Evolutionary conservation across 306 rosid species (phyloP), one percentile per base, ranked within the genome.

Genomic region (Vigna mungo): DNA sequence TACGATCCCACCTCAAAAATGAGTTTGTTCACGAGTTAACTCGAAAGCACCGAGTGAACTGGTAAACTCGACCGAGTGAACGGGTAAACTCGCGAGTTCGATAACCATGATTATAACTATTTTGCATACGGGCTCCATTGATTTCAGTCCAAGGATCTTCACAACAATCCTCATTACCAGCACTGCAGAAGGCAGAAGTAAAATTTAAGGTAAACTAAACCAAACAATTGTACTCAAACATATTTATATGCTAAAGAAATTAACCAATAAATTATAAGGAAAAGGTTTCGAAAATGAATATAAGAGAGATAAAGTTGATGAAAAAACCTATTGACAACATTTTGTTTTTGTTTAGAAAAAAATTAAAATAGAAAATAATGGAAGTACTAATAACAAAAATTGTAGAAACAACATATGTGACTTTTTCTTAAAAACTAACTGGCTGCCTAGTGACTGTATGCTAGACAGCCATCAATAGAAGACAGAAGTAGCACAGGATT

Each of bases 111-210:
- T n/a, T n/a, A n/a, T n/a, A n/a, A 74, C 96, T 90, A 86, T 84
- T 88, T 68, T 78, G 92, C 9, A 82, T 65, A 81, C 79, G 81
- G 69, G 84, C 64, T 85, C 88, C 90, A 86, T 85, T 87, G 82
- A 75, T 82, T 85, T 90, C 98, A 52, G 77, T 75, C 87, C 88
- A 86, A 69, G 80, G 84, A 78, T 93, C 92, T 64, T 92, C 97
- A 82, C 82, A 14, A 67, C 81, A 83, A 78, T 95, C 96, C 77
- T 85, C 78, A 84, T 87, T 81, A 77, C 90, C 93, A 84, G 88
- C 93, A 87, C 99, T 95, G 92, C 87, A 83, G 80, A 74, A 81
- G 75, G 78, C 60, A 85, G 65, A 82, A 78, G 71, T 78, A 80
- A 61, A 65, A 75, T 68, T 46, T 20, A 37, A 75, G 46, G 70